Conservation (phyloP, 345 rosid genomes). For the Linum trigynum region DNA sequence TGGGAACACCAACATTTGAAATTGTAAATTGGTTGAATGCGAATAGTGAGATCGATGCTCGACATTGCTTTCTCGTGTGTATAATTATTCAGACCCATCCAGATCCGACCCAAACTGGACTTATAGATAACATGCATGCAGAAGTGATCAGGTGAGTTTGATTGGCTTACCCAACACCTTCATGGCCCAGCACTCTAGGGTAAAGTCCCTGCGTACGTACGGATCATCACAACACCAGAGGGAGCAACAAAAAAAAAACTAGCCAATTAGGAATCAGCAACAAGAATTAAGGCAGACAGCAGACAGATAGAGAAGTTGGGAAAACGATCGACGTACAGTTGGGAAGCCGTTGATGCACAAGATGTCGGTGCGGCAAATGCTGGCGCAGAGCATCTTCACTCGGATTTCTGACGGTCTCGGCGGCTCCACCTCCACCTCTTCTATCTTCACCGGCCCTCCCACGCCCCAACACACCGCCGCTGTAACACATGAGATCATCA, state of each 20-base stretch:
- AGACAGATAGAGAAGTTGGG: no score
- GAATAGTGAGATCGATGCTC: no score
- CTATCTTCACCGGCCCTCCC: neutral
- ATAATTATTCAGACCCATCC: no score
- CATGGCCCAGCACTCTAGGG: conserved; percentile 2
- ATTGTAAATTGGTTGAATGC: no score
- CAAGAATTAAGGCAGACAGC: no score
- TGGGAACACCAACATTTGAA: no score
- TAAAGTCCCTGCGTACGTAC: neutral
- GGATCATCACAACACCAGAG: neutral
- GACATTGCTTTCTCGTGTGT: no score
- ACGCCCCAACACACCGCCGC: conserved; percentile 2
- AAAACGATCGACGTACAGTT: neutral
- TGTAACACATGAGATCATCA: neutral
- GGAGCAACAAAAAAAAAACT: neutral
- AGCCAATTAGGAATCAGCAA: no score
- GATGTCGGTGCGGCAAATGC: neutral
- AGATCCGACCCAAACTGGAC: no score
- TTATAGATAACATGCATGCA: neutral
- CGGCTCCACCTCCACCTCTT: neutral
- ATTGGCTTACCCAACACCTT: conserved; percentile 5
- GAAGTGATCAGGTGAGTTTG: neutral
- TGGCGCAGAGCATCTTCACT: neutral
- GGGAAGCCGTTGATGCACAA: neutral
- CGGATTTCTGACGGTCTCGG: neutral